A percentile compares a stretch with the other conserved stretches of the same genome.
Evolutionary conservation across 225 moss, liverwort and hornwort genomes (phyloP).

Genomic region (Pseudoscleropodium purum): DNA sequence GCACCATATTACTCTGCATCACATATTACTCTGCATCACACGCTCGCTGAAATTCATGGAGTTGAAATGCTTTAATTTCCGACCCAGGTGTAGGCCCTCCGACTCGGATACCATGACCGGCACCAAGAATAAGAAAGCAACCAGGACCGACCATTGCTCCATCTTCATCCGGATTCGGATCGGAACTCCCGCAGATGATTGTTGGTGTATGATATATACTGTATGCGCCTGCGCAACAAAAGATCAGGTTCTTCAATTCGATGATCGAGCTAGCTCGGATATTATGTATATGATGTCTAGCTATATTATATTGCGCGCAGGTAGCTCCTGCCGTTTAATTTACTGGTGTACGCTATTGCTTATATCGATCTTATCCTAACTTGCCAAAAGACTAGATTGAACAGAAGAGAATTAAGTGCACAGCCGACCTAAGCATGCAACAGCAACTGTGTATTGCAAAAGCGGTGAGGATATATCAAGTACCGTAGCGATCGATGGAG

Average conservation of each 20-base stretch:
- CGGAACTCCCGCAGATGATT: neutral
- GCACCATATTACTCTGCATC: neutral
- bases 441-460: neutral
- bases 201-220: neutral
- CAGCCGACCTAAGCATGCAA: neutral
- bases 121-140: neutral
- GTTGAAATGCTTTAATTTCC: constrained; percentile 1
- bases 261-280: neutral
- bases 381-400: neutral
- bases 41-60: neutral
- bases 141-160: neutral
- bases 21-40: neutral
- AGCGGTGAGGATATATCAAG: neutral
- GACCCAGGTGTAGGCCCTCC: neutral
- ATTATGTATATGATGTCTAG: neutral
- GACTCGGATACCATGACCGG: neutral
- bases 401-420: neutral
- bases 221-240: neutral
- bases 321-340: neutral
- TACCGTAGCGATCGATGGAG: neutral
- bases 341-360: neutral
- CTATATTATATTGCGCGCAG: neutral
- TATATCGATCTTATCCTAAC: too few species aligned
- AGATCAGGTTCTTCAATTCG: neutral
- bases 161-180: neutral